These are phyloP conservation scores for Pestalotiopsis sp. DNA, from an alignment of 2,329 filamentous ascomycete genomes.

Conservation along the genomic window DNA sequence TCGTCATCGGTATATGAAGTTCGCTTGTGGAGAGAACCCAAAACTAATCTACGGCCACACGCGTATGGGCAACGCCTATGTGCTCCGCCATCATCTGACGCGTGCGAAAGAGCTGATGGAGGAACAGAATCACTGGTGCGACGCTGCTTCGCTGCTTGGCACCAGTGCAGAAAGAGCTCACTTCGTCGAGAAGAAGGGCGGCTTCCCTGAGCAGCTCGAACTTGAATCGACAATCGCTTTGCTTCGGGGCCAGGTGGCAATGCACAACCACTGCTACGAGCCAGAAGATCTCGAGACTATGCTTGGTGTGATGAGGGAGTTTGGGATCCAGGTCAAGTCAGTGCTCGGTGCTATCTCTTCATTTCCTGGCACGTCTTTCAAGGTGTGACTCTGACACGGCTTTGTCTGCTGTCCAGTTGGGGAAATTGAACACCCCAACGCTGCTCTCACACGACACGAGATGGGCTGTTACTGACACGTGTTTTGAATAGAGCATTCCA, in stretches of 20 bases:
- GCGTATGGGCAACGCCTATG: slow-evolving; percentile 42
- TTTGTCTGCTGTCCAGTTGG: too few species aligned
- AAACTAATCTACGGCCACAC: slow-evolving; percentile 38
- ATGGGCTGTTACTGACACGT: too few species aligned
- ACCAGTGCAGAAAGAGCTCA: background rate
- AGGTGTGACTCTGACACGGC: too few species aligned
- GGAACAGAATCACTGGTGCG: slow-evolving; percentile 35
- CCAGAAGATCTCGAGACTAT: slow-evolving; percentile 46
- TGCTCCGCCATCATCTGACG: slow-evolving; percentile 41
- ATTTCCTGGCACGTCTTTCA: too few species aligned
- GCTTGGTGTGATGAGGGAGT: slow-evolving; percentile 44
- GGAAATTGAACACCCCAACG: too few species aligned
- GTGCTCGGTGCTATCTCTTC: too few species aligned
- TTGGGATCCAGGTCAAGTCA: slow-evolving; percentile 39
- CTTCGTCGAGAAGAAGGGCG: slow-evolving; percentile 8
- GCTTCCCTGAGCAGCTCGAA: slow-evolving; percentile 36
- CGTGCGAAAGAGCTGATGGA: slow-evolving; percentile 37
- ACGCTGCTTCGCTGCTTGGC: background rate
- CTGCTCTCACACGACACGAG: too few species aligned
- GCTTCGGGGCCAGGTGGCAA: slow-evolving; percentile 41
- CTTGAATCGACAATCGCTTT: slow-evolving; percentile 43
- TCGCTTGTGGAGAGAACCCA: slow-evolving; percentile 51
- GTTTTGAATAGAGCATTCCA: slow-evolving; percentile 35
- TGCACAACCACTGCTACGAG: slow-evolving; percentile 49
- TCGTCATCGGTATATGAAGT: slow-evolving; percentile 44